These are phyloP conservation scores for Pycnococcus provasolii DNA, from an alignment of 139 green algal genomes.

Conservation along the genomic window DNA sequence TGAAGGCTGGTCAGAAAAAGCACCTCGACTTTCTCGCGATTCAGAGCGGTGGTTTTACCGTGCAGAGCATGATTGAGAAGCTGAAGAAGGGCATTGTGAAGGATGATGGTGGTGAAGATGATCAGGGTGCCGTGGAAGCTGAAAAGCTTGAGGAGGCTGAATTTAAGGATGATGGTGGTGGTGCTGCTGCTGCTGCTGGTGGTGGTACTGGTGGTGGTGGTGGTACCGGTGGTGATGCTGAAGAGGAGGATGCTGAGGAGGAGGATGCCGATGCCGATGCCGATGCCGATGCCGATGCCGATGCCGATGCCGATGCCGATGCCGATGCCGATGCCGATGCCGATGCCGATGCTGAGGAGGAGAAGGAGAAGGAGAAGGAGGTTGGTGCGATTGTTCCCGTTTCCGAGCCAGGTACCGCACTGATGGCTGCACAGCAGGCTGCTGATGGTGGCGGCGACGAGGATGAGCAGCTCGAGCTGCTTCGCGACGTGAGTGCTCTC, in stretches of 20 bases:
- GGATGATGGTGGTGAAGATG: conserved; percentile 1
- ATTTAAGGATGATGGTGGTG: not conserved
- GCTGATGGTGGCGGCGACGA: not conserved
- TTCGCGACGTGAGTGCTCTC: conserved; percentile 35
- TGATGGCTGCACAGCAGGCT: not conserved
- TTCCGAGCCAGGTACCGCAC: not conserved
- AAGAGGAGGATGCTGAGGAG: conserved; percentile 6
- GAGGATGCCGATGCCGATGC: not conserved
- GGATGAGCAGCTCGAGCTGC: conserved; percentile 36
- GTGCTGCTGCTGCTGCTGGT: not conserved
- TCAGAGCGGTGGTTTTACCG: conserved; percentile 79
- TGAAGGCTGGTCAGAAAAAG: conserved; percentile 92
- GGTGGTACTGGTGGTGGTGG: not conserved
- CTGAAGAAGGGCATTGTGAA: not conserved
- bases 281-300: conserved; percentile 2
- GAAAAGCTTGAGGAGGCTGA: not conserved
- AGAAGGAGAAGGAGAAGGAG: conserved; percentile 18
- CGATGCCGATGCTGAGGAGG: conserved; percentile 6
- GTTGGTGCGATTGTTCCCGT: not conserved
- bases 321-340: conserved; percentile 7
- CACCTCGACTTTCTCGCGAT: conserved; percentile 93
- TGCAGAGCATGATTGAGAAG: conserved; percentile 30
- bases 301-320: conserved; percentile 12
- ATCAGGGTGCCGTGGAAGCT: conserved; percentile 34
- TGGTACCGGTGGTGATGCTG: conserved; percentile 17